These are phyloP conservation scores for Heliamphora exappendiculata DNA, from an alignment of 148 eudicot species.

Conservation along the genomic window DNA sequence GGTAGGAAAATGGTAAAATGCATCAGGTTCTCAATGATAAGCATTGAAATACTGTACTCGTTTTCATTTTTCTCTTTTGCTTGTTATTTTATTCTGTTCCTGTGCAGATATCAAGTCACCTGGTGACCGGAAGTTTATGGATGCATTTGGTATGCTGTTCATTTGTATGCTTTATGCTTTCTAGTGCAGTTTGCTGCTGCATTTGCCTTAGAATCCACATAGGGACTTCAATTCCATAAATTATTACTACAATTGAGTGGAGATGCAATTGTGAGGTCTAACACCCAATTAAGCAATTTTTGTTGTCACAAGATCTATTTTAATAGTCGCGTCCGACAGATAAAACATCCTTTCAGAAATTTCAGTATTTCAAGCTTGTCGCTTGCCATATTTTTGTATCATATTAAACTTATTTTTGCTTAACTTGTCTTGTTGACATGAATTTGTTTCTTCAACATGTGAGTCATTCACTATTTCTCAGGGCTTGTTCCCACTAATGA, in stretches of 20 bases:
- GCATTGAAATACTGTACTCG: background rate
- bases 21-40: background rate
- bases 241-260: background rate
- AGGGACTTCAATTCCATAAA: background rate
- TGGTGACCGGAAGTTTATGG: slow-evolving; percentile 66
- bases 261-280: background rate
- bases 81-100: background rate
- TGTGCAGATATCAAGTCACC: slow-evolving; percentile 70
- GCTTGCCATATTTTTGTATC: background rate
- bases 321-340: background rate
- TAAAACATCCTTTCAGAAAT: background rate
- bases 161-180: background rate
- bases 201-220: background rate
- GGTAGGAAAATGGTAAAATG: background rate
- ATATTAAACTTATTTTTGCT: background rate
- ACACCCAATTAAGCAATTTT: background rate
- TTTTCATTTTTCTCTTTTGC: background rate
- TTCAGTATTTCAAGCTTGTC: background rate
- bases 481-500: background rate
- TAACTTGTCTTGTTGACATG: background rate
- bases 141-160: slow-evolving; percentile 62
- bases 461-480: background rate
- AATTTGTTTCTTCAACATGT: background rate
- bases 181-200: background rate
- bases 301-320: background rate